Percentiles rank a stretch among this genome's conserved stretches.
phyloP scores from a whole-genome alignment of 2,329 filamentous ascomycete species.

The Nemania diffusa region DNA sequence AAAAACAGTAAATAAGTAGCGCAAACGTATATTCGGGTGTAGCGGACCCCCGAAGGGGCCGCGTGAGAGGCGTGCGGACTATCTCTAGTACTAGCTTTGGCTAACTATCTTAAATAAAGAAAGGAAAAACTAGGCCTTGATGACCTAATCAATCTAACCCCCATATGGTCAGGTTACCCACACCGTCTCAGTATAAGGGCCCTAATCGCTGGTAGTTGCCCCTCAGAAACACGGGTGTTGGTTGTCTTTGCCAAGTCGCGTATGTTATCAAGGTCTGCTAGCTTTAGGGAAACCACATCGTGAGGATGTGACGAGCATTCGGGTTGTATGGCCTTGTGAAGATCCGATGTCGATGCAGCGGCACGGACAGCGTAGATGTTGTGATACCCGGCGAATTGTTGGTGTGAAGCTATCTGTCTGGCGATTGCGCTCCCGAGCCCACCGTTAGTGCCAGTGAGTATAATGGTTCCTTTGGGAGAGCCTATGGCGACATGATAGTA shows the following conservation, averaged over 20 bases:
- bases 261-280: constrained; percentile 31
- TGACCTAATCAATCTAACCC: too few species aligned
- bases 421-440: too few species aligned
- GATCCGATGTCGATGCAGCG: not conserved
- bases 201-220: constrained; percentile 52
- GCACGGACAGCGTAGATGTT: constrained; percentile 33
- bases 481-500: not conserved
- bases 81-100: too few species aligned
- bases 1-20: too few species aligned
- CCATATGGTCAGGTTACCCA: too few species aligned
- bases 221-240: constrained; percentile 33
- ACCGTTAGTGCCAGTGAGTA: too few species aligned
- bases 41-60: too few species aligned
- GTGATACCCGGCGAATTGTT: constrained; percentile 21
- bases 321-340: not conserved
- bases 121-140: too few species aligned
- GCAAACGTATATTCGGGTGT: too few species aligned
- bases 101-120: too few species aligned
- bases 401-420: constrained; percentile 4
- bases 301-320: constrained; percentile 16
- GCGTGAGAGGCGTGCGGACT: too few species aligned
- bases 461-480: too few species aligned
- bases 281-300: constrained; percentile 28
- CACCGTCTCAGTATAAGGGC: constrained; percentile 53
- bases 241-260: constrained; percentile 23